Evolutionary conservation across 495 filamentous ascomycete genomes (phyloP).

Genomic region (Xylaria palmicola): DNA sequence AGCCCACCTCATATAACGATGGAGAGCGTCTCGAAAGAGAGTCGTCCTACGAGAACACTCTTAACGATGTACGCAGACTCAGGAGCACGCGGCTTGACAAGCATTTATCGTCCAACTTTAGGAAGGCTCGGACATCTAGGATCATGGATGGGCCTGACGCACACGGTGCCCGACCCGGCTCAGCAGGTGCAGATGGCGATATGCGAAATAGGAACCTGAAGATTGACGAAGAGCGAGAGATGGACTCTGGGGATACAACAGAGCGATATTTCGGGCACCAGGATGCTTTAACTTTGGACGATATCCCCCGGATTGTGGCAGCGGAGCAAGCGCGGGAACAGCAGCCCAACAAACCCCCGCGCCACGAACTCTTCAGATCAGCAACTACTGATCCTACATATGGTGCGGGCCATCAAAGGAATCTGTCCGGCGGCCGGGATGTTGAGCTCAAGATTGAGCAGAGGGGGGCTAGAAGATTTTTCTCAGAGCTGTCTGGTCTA

Average conservation of each 20-base stretch:
- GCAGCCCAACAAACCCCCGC: constrained; percentile 72
- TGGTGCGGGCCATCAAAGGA: constrained; percentile 74
- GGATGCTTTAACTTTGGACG: constrained; percentile 89
- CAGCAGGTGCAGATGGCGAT: constrained; percentile 65
- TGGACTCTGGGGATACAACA: constrained; percentile 66
- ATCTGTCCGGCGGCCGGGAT: constrained; percentile 65
- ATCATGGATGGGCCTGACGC: constrained; percentile 92
- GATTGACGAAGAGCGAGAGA: constrained; percentile 85
- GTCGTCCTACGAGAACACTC: constrained; percentile 89
- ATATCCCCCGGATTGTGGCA: constrained; percentile 96
- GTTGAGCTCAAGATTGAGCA: constrained; percentile 51
- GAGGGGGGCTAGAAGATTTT: constrained; percentile 71
- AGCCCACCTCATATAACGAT: constrained; percentile 73
- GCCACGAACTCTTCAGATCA: constrained; percentile 71
- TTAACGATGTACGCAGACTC: constrained; percentile 88
- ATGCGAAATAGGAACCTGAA: constrained; percentile 61
- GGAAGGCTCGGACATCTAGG: constrained; percentile 82
- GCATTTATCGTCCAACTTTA: constrained; percentile 85
- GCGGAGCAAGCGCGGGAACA: constrained; percentile 94
- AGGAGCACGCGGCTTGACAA: constrained; percentile 93
- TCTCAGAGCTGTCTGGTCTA: constrained; percentile 91
- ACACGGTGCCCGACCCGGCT: constrained; percentile 71
- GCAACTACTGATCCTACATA: constrained; percentile 62
- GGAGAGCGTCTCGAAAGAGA: constrained; percentile 57
- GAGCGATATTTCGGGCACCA: constrained; percentile 84